Evolutionary conservation across 352 stramenopile genomes (phyloP).

Genomic region (Globisporangium solare): DNA sequence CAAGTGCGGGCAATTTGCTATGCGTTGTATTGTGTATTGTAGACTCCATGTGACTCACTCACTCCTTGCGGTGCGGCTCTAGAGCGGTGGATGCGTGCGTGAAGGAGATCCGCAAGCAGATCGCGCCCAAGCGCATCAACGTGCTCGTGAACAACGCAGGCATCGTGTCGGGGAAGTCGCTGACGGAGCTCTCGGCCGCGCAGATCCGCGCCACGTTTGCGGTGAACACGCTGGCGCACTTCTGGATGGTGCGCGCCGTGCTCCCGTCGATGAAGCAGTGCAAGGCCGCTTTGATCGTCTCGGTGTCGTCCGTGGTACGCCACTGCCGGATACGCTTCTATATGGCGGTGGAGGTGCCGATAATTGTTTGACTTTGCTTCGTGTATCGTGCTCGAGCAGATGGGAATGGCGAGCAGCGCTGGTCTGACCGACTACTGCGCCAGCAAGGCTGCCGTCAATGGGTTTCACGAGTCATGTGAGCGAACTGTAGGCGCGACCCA

Average conservation of each 20-base stretch:
- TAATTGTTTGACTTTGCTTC: neutral
- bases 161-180: slow-evolving; percentile 35
- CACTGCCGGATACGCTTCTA: neutral
- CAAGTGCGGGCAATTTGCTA: slow-evolving; percentile 20
- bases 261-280: slow-evolving; percentile 60
- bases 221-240: slow-evolving; percentile 70
- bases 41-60: neutral
- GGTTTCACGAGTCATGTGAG: slow-evolving; percentile 65
- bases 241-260: slow-evolving; percentile 60
- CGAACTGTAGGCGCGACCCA: neutral
- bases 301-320: slow-evolving; percentile 67
- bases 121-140: slow-evolving; percentile 40
- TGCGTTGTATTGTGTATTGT: neutral
- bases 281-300: slow-evolving; percentile 47
- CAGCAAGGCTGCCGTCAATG: slow-evolving; percentile 68
- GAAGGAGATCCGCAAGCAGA: slow-evolving; percentile 17
- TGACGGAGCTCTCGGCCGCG: slow-evolving; percentile 32
- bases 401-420: slow-evolving; percentile 64
- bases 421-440: slow-evolving; percentile 72
- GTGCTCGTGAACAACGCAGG: slow-evolving; percentile 66
- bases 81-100: slow-evolving; percentile 35
- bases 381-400: slow-evolving; percentile 20
- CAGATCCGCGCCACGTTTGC: slow-evolving; percentile 50
- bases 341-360: neutral
- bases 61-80: neutral